Percentiles rank a stretch among this genome's conserved stretches.
Conservation (phyloP, 345 rosid genomes). For the Populus simonii region DNA sequence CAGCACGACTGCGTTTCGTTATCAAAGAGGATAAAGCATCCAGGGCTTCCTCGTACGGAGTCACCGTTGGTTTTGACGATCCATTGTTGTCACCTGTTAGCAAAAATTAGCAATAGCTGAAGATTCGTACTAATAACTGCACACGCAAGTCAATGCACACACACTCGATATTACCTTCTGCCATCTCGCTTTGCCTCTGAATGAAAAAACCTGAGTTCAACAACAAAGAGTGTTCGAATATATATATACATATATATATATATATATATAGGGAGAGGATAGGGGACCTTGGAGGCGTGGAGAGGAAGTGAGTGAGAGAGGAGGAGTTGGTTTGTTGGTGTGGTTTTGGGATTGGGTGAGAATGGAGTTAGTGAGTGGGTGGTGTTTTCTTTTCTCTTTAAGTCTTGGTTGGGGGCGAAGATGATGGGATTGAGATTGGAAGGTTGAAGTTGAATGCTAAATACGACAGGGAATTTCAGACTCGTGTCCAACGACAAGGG, state of each 20-base stretch:
- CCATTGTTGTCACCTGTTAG: slow-evolving; percentile 10
- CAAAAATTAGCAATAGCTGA: background rate
- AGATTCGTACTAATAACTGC: background rate
- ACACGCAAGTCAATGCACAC: background rate
- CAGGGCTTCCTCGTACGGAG: slow-evolving; percentile 60
- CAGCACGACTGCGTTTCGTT: slow-evolving; percentile 71
- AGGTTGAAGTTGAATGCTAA: slow-evolving; percentile 7
- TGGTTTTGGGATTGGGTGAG: background rate
- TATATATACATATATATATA: background rate
- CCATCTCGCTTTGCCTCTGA: slow-evolving; percentile 8
- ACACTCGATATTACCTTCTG: slow-evolving; percentile 19
- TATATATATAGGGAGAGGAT: background rate
- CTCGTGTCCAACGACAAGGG: background rate
- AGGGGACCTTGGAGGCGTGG: slow-evolving; percentile 11
- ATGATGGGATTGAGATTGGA: slow-evolving; percentile 10
- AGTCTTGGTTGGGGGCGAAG: background rate
- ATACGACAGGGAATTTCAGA: background rate
- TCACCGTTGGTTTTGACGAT: slow-evolving; percentile 13
- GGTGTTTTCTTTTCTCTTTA: no score
- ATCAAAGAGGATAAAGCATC: slow-evolving; percentile 82
- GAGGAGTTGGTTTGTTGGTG: no score
- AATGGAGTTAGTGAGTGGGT: background rate
- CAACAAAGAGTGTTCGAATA: background rate
- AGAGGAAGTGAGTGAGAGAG: background rate
- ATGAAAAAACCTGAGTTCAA: background rate